A percentile compares a stretch with the other conserved stretches of the same genome.
These are phyloP conservation scores for Rhodotorula sp. DNA, from an alignment of 1,284 basidiomycete species.

Conservation along the genomic window DNA sequence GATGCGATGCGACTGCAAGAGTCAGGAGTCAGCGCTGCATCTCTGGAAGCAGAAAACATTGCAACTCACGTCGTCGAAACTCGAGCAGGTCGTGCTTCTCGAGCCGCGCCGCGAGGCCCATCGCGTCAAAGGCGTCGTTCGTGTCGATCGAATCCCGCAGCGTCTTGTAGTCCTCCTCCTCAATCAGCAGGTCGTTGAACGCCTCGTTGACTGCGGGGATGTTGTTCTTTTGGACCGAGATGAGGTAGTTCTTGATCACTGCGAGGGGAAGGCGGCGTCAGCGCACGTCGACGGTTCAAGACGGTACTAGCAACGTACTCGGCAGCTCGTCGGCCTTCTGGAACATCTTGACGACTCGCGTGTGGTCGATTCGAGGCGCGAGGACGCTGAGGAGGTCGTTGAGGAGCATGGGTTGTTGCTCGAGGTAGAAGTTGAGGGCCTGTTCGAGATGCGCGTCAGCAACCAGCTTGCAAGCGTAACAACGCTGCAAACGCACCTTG, in stretches of 20 bases:
- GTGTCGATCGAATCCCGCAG: slow-evolving; percentile 93
- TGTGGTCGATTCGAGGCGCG: slow-evolving; percentile 89
- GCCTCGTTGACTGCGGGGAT: slow-evolving; percentile 96
- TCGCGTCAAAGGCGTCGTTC: slow-evolving; percentile 96
- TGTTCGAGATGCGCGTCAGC: neutral
- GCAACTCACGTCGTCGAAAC: slow-evolving; percentile 69
- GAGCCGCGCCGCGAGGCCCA: slow-evolving; percentile 77
- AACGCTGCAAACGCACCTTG: slow-evolving; percentile 35
- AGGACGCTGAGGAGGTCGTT: slow-evolving; percentile 91
- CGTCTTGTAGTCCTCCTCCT: slow-evolving; percentile 98
- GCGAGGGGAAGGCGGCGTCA: no score
- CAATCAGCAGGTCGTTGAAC: slow-evolving; percentile 93
- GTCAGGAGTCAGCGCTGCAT: no score
- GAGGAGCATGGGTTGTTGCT: slow-evolving; percentile 87
- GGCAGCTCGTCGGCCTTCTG: slow-evolving; percentile 83
- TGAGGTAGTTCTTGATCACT: slow-evolving; percentile 89
- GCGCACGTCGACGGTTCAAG: no score
- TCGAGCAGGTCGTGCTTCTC: slow-evolving; percentile 91
- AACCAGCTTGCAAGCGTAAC: neutral
- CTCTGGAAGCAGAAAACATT: no score
- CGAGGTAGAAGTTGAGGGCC: slow-evolving; percentile 79
- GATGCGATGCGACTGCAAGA: no score
- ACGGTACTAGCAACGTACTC: neutral
- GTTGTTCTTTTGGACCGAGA: slow-evolving; percentile 95
- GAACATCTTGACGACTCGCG: slow-evolving; percentile 93